Evolutionary conservation across 2,329 filamentous ascomycete species (phyloP).

Genomic region (Myotisia sp.): DNA sequence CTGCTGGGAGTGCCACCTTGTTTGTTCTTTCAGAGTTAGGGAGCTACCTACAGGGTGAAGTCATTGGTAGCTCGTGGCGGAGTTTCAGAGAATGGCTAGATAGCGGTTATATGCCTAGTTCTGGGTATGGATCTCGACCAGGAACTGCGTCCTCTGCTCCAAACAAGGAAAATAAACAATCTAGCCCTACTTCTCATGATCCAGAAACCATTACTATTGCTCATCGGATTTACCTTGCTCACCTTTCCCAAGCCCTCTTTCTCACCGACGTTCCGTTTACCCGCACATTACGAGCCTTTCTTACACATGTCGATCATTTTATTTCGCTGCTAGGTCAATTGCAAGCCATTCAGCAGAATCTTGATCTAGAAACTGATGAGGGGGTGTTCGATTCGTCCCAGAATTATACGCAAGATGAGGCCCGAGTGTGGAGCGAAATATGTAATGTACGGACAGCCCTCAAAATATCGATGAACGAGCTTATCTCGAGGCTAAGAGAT

Average conservation of each 20-base stretch:
- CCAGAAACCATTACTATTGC: conserved; percentile 71
- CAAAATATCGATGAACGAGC: conserved; percentile 50
- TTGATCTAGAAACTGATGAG: conserved; percentile 69
- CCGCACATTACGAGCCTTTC: conserved; percentile 23
- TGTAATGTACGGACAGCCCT: conserved; percentile 49
- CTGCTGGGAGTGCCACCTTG: conserved; percentile 69
- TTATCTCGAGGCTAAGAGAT: conserved; percentile 42
- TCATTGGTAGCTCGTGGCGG: conserved; percentile 67
- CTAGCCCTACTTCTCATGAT: conserved; percentile 41
- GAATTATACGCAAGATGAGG: conserved; percentile 58
- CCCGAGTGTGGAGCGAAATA: conserved; percentile 51
- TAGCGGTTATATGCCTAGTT: conserved; percentile 20
- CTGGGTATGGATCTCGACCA: conserved; percentile 22
- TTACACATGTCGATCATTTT: conserved; percentile 58
- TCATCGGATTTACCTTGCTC: conserved; percentile 60
- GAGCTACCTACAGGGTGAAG: conserved; percentile 77
- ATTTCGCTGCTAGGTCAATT: conserved; percentile 63
- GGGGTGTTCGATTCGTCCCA: conserved; percentile 64
- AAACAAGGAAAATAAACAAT: conserved; percentile 10
- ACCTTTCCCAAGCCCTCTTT: conserved; percentile 39
- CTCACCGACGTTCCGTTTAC: conserved; percentile 30
- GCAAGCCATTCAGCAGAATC: conserved; percentile 58
- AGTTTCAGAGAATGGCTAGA: conserved; percentile 65
- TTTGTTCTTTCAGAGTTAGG: conserved; percentile 83
- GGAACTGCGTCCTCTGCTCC: conserved; percentile 22